Evolutionary conservation across 1,139 yeast genomes (phyloP).

Genomic region (Blastobotrys illinoisensis): DNA sequence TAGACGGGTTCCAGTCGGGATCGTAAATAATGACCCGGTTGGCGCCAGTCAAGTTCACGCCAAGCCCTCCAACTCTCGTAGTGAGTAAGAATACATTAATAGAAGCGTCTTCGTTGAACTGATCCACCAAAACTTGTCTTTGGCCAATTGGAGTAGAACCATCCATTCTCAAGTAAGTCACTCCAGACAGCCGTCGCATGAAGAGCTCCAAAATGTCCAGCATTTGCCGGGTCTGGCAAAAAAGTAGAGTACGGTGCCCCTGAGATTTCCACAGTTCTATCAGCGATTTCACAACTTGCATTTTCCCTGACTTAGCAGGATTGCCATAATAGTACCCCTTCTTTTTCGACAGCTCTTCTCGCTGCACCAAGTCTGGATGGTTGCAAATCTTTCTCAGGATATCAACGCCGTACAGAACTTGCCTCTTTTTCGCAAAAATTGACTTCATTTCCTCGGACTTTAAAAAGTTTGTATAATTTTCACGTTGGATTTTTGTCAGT

Average conservation of each 20-base stretch:
- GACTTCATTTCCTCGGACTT: slow-evolving; percentile 70
- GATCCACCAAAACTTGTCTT: slow-evolving; percentile 75
- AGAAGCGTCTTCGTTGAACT: slow-evolving; percentile 57
- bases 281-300: slow-evolving; percentile 79
- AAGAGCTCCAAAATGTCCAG: slow-evolving; percentile 73
- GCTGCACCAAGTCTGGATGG: slow-evolving; percentile 83
- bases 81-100: slow-evolving; percentile 72
- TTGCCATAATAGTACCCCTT: slow-evolving; percentile 54
- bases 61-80: slow-evolving; percentile 93
- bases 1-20: slow-evolving; percentile 99
- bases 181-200: slow-evolving; percentile 39
- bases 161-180: slow-evolving; percentile 79
- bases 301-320: slow-evolving; percentile 74
- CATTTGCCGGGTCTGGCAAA: slow-evolving; percentile 94
- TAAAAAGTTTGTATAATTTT: slow-evolving; percentile 65
- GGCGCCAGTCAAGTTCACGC: slow-evolving; percentile 92
- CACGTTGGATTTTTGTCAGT: slow-evolving; percentile 69
- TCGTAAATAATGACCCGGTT: slow-evolving; percentile 90
- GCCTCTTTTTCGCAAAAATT: slow-evolving; percentile 69
- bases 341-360: slow-evolving; percentile 42
- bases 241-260: slow-evolving; percentile 71
- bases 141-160: slow-evolving; percentile 79
- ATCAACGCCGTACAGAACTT: slow-evolving; percentile 86
- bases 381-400: slow-evolving; percentile 86
- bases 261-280: slow-evolving; percentile 71